Evolutionary conservation across 768 basidiomycete genomes (phyloP).

Genomic region (Vararia minispora): DNA sequence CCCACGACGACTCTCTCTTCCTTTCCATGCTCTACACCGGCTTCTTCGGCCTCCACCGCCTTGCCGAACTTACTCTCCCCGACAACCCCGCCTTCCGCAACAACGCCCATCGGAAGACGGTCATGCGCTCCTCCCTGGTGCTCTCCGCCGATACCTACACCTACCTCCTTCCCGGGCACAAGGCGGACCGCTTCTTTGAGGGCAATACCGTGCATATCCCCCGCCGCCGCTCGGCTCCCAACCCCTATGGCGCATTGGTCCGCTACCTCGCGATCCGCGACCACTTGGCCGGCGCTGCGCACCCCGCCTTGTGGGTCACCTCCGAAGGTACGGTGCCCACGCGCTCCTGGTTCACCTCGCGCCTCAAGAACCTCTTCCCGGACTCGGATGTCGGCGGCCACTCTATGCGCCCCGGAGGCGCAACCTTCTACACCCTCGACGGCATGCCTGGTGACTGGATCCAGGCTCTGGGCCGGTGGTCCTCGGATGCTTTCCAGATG

Average conservation of each 20-base stretch:
- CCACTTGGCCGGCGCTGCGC: background rate
- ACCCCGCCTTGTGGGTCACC: conserved; percentile 24
- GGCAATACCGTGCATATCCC: conserved; percentile 13
- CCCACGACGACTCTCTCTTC: conserved; percentile 19
- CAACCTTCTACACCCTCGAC: conserved; percentile 24
- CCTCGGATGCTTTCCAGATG: conserved; percentile 23
- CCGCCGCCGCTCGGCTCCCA: background rate
- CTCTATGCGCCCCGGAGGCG: conserved; percentile 30
- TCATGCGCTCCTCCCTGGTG: conserved; percentile 8
- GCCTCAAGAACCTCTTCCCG: conserved; percentile 19
- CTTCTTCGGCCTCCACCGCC: conserved; percentile 17
- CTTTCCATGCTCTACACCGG: conserved; percentile 11
- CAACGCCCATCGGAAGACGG: conserved; percentile 16
- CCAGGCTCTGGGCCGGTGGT: conserved; percentile 28
- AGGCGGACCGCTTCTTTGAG: conserved; percentile 22
- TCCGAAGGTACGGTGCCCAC: conserved; percentile 22
- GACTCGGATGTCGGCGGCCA: conserved; percentile 22
- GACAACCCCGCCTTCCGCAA: conserved; percentile 9
- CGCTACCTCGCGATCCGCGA: conserved; percentile 8
- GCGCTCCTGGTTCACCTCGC: conserved; percentile 23
- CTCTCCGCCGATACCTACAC: background rate
- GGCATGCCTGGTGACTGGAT: conserved; percentile 23
- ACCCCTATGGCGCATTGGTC: conserved; percentile 4
- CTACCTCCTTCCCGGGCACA: conserved; percentile 26
- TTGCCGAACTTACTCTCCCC: conserved; percentile 19